Evolutionary conservation across 306 rosid species (phyloP), one percentile per base, ranked within the genome.

Genomic region (Luffa acutangula): DNA sequence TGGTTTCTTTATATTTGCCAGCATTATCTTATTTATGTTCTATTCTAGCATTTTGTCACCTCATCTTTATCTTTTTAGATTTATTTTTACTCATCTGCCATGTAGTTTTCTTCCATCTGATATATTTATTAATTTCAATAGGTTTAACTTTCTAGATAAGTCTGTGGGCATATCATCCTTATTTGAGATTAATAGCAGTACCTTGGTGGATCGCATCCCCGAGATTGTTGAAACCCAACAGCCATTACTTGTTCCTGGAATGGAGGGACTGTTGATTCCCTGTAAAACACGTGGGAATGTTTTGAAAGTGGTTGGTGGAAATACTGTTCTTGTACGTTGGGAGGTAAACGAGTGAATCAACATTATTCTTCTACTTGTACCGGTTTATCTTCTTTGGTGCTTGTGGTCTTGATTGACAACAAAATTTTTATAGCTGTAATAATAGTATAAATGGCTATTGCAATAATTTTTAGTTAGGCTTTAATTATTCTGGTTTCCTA

Each of bases 281-380:
- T 77, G 86, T 64, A 91, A 90, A 79, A 92, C 93, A 71, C 86
- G 84, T 69, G 98, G 98, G 58, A 91, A 65, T 54, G 82, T 94
- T 83, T 75, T 94, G 87, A 94, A 85, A 89, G 75, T 89, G 78
- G 83, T 91, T 77, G 87, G 87, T 78, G 85, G 81, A 79, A 83
- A 87, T 80, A 85, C 91, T 67, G 95, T 89, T 89, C 97, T 94
- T 86, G 98, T 94, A 72, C 88, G 90, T 87, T 94, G 97, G 98
- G 95, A 94, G 97, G 98, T 94, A 85, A 83, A 58, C 81, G 60
- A 59, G 59, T 46, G 14, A 72, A 48, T 48, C 45, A 70, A 58
- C 34, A 67, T 62, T 49, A 25, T 77, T 45, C 39, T 33, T 60
- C 64, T 71, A 56, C n/a, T 31, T 75, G 20, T 20, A 36, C 34